Conservation (phyloP, 768 basidiomycete genomes). For the Tulasnella sp. region DNA sequence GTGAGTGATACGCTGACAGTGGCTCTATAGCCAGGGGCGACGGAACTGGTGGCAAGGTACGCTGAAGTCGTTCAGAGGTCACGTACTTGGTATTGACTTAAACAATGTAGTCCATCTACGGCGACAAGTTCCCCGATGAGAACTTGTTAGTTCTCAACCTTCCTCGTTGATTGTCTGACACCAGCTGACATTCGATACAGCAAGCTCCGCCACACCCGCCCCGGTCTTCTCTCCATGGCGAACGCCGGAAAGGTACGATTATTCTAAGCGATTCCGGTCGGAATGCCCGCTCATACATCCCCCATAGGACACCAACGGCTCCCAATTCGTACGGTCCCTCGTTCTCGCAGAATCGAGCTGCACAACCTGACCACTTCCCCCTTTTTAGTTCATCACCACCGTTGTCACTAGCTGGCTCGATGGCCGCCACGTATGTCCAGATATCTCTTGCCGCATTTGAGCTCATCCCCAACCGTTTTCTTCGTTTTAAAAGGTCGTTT, state of each 20-base stretch:
- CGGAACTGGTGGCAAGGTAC: slow-evolving; percentile 80
- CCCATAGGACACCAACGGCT: slow-evolving; percentile 91
- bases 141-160: slow-evolving; percentile 70
- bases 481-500: slow-evolving; percentile 68
- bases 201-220: slow-evolving; percentile 91
- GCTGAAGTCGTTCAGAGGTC: not conserved
- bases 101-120: slow-evolving; percentile 77
- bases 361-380: slow-evolving; percentile 48
- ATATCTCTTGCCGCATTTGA: not conserved
- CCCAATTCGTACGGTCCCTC: slow-evolving; percentile 73
- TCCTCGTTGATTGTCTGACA: not conserved
- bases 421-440: slow-evolving; percentile 70
- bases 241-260: slow-evolving; percentile 60
- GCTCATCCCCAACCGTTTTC: slow-evolving; percentile 36
- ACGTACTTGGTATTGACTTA: not conserved
- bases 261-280: not conserved
- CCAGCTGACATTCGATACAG: slow-evolving; percentile 47
- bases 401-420: slow-evolving; percentile 87
- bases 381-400: slow-evolving; percentile 92
- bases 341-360: not conserved
- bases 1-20: slow-evolving; percentile 13
- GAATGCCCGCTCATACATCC: slow-evolving; percentile 68
- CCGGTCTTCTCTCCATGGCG: slow-evolving; percentile 91
- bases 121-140: slow-evolving; percentile 89
- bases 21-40: slow-evolving; percentile 69